Base-by-base conservation (phyloP, 257 asterid genomes). In the Scutellaria galericulata region DNA sequence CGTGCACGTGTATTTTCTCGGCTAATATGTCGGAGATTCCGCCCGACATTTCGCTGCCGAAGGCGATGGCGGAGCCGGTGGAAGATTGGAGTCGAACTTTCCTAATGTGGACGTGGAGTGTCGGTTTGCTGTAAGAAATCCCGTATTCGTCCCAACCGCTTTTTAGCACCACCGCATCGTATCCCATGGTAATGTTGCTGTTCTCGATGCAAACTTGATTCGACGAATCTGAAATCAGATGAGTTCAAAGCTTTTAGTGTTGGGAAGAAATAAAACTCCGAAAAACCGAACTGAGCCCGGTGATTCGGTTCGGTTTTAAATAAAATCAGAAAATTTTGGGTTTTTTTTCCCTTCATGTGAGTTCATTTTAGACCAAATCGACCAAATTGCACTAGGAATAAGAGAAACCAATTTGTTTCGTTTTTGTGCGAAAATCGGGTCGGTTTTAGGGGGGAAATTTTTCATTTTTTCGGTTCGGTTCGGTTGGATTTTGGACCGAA, bases 81-180 rank as follows among this genome's bases (percentile, higher is more conserved):
- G 83, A 78, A 4, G 98, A 87, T 58, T 79, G 88, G 20, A 95
- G 76, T 8, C 66, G 80, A 50, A 77, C 77, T 62, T 72, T 79
- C 56, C 91, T 79, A 18, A 95, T 55, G 58, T 92, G 98, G 73
- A 92, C 91, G 7, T 76, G 70, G 15, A 85, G 66, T 18, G 96
- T 89, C 6, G 98, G 83, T 79, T 70, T 85, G 67, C 73, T 81
- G 47, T 86, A 95, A 12, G 89, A 66, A 39, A 95, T 90, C 7
- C 99, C 99, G 54, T 95, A 92, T 79, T 95, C 98, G 42, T 95
- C 99, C 99, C 99, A 95, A 45, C 99, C 99, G 64, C 98, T 92
- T 79, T 95, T 95, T 35, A 95, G 89, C 12, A 83, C 84, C 18
- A 95, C 70, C 0, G 98, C 91, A 46, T 95, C 99, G 39, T 85